Evolutionary conservation across 345 rosid species (phyloP), one percentile per base, ranked within the genome.

Genomic region (Adansonia digitata): DNA sequence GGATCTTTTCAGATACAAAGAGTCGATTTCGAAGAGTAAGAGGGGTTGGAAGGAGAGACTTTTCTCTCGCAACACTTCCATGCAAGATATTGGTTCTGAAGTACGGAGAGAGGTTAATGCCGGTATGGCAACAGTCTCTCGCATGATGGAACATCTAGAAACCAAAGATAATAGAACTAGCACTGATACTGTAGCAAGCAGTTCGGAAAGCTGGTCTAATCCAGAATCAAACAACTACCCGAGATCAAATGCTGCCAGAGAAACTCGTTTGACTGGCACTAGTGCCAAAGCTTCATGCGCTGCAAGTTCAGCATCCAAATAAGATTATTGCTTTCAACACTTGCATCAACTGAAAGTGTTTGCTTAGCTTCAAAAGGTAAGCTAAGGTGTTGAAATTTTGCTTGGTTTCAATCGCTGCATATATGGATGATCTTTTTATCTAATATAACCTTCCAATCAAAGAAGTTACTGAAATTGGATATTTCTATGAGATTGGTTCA

Each of bases 1-100:
- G 52, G 4, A 55, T 72, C 49, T 48, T 37, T 72, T 51, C 69
- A 95, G 99, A 84, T 95, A 91, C 83, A 95, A 91, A 79, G 99
- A 95, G 73, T 93, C 99, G 0, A 87, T 95, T 81, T 87, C 97
- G 67, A 95, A 87, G 90, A 85, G 96, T 82, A 90, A 98, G 31
- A 84, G 93, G 80, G 96, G 85, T 74, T 95, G 97, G 99, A 95
- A 88, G 77, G 99, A 95, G 76, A 88, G 88, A 76, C 82, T 93
- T 74, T 95, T 93, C 81, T 87, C 92, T 81, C 94, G 96, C 72
- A 95, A 84, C 75, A 83, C 82, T 39, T 74, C 91, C 59, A 79
- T 89, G 89, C 84, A 86, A 11, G 96, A 95, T 71, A 72, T 89
- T 78, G 90, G 97, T 74, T 87, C 96, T 49, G 98, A 90, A 81